Conservation (phyloP, 192 early-diverging fungal species). For the Coemansia aciculifera region DNA sequence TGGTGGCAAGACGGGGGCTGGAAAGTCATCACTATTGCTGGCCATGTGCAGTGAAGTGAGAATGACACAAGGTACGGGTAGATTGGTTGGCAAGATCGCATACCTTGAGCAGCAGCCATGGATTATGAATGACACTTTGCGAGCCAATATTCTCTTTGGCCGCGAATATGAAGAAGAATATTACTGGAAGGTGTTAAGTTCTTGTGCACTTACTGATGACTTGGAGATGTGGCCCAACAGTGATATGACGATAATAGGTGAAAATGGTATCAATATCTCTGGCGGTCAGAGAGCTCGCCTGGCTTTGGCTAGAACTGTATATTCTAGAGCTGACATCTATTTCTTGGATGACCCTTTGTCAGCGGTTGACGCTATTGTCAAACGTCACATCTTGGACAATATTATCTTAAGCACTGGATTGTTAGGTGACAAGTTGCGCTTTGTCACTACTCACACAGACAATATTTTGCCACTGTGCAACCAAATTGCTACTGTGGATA, state of each 20-base stretch:
- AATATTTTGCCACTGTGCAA: constrained; percentile 24
- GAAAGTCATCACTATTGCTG: constrained; percentile 63
- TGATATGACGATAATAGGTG: constrained; percentile 71
- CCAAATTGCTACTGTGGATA: constrained; percentile 24
- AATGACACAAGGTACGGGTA: constrained; percentile 33
- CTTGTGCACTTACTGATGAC: constrained; percentile 66
- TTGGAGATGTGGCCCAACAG: constrained; percentile 60
- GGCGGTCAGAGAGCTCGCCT: constrained; percentile 73
- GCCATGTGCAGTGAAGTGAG: constrained; percentile 60
- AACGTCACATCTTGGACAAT: constrained; percentile 64
- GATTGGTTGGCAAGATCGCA: constrained; percentile 22
- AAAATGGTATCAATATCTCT: constrained; percentile 70
- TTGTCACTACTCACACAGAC: constrained; percentile 48
- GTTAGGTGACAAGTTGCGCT: constrained; percentile 55
- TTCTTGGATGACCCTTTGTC: constrained; percentile 73
- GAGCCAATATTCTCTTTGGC: constrained; percentile 84
- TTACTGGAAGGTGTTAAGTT: constrained; percentile 63
- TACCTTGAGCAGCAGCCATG: constrained; percentile 30
- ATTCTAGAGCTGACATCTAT: constrained; percentile 66
- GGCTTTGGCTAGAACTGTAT: constrained; percentile 64
- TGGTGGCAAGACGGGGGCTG: constrained; percentile 60
- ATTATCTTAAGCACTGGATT: constrained; percentile 58
- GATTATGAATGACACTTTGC: constrained; percentile 60
- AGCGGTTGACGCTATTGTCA: constrained; percentile 67
- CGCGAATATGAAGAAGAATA: constrained; percentile 56